A percentile compares a stretch with the other conserved stretches of the same genome.
These are phyloP conservation scores for Haematococcus lacustris DNA, from an alignment of 139 green algal genomes.

Conservation along the genomic window DNA sequence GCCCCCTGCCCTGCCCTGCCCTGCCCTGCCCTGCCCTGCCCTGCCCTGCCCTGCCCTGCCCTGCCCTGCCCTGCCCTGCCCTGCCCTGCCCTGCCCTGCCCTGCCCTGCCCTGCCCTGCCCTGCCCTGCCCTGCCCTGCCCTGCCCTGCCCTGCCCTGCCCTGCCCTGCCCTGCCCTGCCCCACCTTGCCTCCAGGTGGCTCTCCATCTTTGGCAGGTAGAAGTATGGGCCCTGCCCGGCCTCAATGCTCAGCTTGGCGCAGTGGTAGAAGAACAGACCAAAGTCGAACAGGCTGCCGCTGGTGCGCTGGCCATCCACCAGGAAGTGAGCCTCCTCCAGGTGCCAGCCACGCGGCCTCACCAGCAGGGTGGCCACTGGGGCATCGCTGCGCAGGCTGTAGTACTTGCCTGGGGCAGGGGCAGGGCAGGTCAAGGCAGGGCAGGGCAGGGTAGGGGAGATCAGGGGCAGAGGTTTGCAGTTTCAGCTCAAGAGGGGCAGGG, in stretches of 20 bases:
- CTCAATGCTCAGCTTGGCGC: constrained; percentile 32
- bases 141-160: no score
- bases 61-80: no score
- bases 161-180: neutral
- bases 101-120: no score
- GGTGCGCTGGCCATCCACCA: constrained; percentile 61
- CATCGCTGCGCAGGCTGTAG: constrained; percentile 42
- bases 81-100: no score
- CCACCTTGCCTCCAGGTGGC: constrained; percentile 68
- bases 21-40: no score
- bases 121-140: no score
- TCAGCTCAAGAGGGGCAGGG: no score
- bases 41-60: no score
- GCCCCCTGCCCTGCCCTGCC: no score
- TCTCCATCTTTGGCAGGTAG: constrained; percentile 91
- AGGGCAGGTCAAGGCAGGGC: no score
- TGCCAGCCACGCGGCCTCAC: constrained; percentile 75
- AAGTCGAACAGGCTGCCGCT: constrained; percentile 76
- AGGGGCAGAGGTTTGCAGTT: no score
- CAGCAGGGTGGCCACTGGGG: constrained; percentile 48
- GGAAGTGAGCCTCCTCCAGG: constrained; percentile 76
- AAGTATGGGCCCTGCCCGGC: constrained; percentile 67
- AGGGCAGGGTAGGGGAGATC: no score
- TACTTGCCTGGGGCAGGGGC: constrained; percentile 60
- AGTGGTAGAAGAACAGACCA: constrained; percentile 86